phyloP scores from a whole-genome alignment of 2,329 filamentous ascomycete genomes.

The Penicillium sp. region DNA sequence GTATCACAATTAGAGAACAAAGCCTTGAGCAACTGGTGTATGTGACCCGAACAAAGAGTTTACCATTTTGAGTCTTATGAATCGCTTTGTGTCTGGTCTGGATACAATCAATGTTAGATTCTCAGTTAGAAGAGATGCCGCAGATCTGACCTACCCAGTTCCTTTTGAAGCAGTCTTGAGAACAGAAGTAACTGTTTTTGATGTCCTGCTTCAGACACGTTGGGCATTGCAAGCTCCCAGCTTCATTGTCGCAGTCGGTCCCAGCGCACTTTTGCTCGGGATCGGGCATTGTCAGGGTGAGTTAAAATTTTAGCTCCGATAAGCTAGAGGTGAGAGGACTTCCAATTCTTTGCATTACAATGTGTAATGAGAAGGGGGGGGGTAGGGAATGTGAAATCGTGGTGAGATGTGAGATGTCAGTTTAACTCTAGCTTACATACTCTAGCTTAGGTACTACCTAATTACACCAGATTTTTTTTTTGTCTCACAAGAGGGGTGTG shows the following conservation, averaged over 20 bases:
- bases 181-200: constrained; percentile 68
- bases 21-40: neutral
- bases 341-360: too few species aligned
- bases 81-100: constrained; percentile 53
- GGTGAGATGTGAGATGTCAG: too few species aligned
- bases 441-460: too few species aligned
- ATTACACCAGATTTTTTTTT: too few species aligned
- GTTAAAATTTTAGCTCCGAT: neutral
- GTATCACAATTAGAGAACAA: constrained; percentile 63
- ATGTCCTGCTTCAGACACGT: constrained; percentile 84
- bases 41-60: constrained; percentile 32
- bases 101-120: constrained; percentile 5
- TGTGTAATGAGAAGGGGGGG: too few species aligned
- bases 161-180: constrained; percentile 93
- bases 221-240: constrained; percentile 79
- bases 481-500: too few species aligned
- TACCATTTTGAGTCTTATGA: constrained; percentile 64
- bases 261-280: constrained; percentile 59
- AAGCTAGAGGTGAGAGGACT: neutral
- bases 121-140: neutral
- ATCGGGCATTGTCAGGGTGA: constrained; percentile 1
- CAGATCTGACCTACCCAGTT: constrained; percentile 70
- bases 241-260: constrained; percentile 76
- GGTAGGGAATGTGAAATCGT: too few species aligned
- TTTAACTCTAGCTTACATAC: too few species aligned